Evolutionary conservation across 2,329 filamentous ascomycete genomes (phyloP).

Genomic region (Diaporthe australafricana): DNA sequence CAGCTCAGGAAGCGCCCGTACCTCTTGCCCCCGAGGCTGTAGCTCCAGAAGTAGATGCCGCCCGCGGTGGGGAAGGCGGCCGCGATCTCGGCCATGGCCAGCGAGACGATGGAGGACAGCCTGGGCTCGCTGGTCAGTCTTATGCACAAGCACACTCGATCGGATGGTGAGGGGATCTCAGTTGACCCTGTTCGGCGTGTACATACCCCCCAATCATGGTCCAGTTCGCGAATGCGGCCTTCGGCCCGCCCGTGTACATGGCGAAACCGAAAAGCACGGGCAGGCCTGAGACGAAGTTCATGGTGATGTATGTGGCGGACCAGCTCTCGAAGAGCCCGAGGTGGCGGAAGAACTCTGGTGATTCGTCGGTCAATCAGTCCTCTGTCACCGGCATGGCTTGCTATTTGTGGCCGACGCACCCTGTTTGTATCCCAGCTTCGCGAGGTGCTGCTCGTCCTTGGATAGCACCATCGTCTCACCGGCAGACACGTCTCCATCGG

Average conservation of each 20-base stretch:
- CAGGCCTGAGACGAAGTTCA: constrained; percentile 51
- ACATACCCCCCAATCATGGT: constrained; percentile 49
- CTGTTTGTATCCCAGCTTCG: constrained; percentile 49
- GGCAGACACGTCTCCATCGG: constrained; percentile 23
- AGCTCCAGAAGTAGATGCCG: constrained; percentile 54
- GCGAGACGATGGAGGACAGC: constrained; percentile 48
- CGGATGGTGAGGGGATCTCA: too few species aligned
- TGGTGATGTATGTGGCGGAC: constrained; percentile 50
- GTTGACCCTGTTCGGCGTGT: too few species aligned
- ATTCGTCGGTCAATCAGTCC: background rate
- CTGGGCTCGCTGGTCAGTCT: background rate
- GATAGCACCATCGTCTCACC: constrained; percentile 36
- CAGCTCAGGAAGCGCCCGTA: constrained; percentile 52
- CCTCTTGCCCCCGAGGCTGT: constrained; percentile 48
- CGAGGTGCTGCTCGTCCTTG: constrained; percentile 48
- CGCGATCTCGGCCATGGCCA: constrained; percentile 52
- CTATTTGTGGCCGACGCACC: constrained; percentile 15
- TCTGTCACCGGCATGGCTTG: too few species aligned
- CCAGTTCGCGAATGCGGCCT: constrained; percentile 53
- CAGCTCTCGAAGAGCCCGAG: constrained; percentile 52
- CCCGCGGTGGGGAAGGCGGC: constrained; percentile 51
- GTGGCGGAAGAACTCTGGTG: constrained; percentile 47
- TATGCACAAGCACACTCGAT: background rate
- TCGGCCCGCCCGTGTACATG: constrained; percentile 53
- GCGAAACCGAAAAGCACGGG: constrained; percentile 52